Base-by-base conservation (phyloP, 768 basidiomycete genomes). In the Leucosporidium creatinivorum region DNA sequence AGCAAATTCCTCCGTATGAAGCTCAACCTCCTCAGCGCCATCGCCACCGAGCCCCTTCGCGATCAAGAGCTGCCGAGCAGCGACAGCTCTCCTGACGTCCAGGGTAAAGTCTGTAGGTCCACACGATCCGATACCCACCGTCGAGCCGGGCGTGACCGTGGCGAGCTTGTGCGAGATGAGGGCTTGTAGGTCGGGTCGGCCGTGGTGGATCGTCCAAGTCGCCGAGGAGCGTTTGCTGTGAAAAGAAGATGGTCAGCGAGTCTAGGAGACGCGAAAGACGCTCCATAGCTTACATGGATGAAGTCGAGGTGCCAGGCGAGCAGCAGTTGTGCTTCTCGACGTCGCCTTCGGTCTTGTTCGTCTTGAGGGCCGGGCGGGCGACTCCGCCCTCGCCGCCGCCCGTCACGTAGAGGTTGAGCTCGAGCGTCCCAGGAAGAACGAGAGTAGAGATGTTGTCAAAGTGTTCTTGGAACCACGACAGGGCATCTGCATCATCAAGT, bases 1-100 rank as follows among this genome's bases (percentile, higher is more conserved):
- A 17, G 66, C 65, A 21, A 69, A 69, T 51, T 69, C 69, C 47
- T 69, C 69, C n/a, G 69, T 69, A 23, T 60, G 58, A 1, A 69
- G 58, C 61, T 69, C 65, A 30, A 69, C 62, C 58, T 69, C 69
- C 12, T 30, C 58, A 0, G 26, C 64, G 10, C 69, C 65, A 2
- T 30, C 50, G 13, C 55, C 52, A 1, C 26, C 50, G 1, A 33
- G 33, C 3, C 47, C 33, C 30, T 63, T 56, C 17, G 62, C 65
- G 54, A 69, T 60, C 13, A 25, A 1, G 28, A 28, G 26, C 13
- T 69, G 69, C 44, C 58, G 48, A 13, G n/a, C 52, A 1, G 69
- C 69, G 57, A 69, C 69, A 0, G 51, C 65, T 44, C 58, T 61
- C 10, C 69, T 61, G 6, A 66, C 69, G 39, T 60, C 69, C 13